These are phyloP conservation scores for Phytophthora parvispora DNA, from an alignment of 352 stramenopile genomes.

Conservation along the genomic window DNA sequence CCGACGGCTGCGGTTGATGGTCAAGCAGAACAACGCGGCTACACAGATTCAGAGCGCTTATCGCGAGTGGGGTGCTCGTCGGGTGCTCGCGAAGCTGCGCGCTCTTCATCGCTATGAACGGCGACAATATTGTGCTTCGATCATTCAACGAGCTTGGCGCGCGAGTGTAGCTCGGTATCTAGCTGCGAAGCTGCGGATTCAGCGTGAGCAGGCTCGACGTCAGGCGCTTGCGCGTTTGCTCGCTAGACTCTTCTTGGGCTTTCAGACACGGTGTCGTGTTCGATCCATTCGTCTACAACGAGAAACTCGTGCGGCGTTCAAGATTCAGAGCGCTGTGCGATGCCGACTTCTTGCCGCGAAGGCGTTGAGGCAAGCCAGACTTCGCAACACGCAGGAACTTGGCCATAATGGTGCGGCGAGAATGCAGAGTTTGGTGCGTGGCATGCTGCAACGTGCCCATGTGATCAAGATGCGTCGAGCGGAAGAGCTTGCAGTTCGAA, in stretches of 20 bases:
- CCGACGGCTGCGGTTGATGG: constrained; percentile 32
- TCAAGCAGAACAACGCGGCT: constrained; percentile 36
- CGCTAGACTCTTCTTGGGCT: constrained; percentile 53
- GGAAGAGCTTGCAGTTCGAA: constrained; percentile 46
- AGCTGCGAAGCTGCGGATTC: constrained; percentile 32
- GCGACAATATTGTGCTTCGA: constrained; percentile 10
- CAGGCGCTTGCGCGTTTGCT: constrained; percentile 37
- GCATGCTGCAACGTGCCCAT: constrained; percentile 31
- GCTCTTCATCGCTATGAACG: constrained; percentile 34
- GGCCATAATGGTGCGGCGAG: constrained; percentile 45
- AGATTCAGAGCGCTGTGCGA: constrained; percentile 49
- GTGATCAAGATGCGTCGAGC: constrained; percentile 45
- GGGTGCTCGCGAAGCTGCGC: constrained; percentile 41
- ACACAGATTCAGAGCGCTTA: constrained; percentile 49
- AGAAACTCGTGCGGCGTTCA: constrained; percentile 39
- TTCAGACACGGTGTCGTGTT: constrained; percentile 56
- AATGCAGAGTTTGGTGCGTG: constrained; percentile 57
- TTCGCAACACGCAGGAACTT: constrained; percentile 15
- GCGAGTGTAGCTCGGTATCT: constrained; percentile 28
- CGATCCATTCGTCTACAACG: constrained; percentile 42
- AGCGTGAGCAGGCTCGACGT: constrained; percentile 31
- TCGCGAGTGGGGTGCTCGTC: constrained; percentile 35
- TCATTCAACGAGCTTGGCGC: constrained; percentile 56
- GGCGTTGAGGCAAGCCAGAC: constrained; percentile 24
- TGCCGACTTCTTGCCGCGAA: constrained; percentile 44